Evolutionary conservation across 192 early-diverging fungal species (phyloP).

Genomic region (Entomortierella chlamydospora): DNA sequence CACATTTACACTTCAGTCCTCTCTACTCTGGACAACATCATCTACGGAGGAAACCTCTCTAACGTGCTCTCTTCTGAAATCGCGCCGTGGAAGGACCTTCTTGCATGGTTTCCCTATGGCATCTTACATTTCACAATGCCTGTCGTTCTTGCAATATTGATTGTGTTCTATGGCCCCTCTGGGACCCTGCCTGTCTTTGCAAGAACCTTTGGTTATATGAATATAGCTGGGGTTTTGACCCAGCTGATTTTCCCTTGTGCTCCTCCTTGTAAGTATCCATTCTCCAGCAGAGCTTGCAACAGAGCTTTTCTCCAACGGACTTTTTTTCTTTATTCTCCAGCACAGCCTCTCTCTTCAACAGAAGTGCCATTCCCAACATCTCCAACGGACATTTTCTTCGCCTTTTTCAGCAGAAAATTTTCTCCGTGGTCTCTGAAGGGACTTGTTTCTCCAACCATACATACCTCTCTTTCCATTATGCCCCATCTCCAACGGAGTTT

Average conservation of each 20-base stretch:
- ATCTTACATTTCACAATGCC: slow-evolving; percentile 73
- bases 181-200: slow-evolving; percentile 62
- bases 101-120: slow-evolving; percentile 77
- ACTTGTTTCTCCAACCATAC: too few species aligned
- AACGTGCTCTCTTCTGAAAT: slow-evolving; percentile 63
- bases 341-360: too few species aligned
- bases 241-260: slow-evolving; percentile 73
- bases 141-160: slow-evolving; percentile 60
- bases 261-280: slow-evolving; percentile 66
- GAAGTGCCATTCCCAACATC: not conserved
- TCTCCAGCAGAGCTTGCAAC: not conserved
- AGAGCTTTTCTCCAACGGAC: not conserved
- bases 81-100: slow-evolving; percentile 61
- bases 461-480: too few species aligned
- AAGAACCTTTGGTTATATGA: slow-evolving; percentile 73
- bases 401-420: too few species aligned
- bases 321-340: not conserved
- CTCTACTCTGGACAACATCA: slow-evolving; percentile 68
- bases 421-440: too few species aligned
- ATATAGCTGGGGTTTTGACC: slow-evolving; percentile 73
- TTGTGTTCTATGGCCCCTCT: slow-evolving; percentile 62
- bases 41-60: slow-evolving; percentile 72
- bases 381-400: too few species aligned
- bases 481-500: too few species aligned
- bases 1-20: slow-evolving; percentile 71